These are phyloP conservation scores for Solanum rostratum DNA, from an alignment of 257 asterid species.

Conservation along the genomic window DNA sequence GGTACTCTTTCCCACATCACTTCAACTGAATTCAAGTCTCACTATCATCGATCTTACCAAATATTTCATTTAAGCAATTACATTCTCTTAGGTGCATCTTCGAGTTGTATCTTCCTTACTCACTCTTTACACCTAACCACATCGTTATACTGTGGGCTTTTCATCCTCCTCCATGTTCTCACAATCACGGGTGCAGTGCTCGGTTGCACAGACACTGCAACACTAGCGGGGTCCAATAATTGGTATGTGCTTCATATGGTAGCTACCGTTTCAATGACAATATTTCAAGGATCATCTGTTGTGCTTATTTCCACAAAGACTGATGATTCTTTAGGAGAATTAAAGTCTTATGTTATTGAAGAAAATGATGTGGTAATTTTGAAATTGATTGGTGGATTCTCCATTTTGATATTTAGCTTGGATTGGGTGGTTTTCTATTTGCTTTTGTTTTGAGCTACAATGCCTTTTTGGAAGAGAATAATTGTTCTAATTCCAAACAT, in stretches of 20 bases:
- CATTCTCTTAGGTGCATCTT: constrained; percentile 58
- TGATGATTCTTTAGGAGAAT: constrained; percentile 1
- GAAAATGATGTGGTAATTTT: constrained; percentile 16
- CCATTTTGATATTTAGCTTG: constrained; percentile 17
- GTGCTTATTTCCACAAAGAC: constrained; percentile 25
- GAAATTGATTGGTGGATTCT: constrained; percentile 29
- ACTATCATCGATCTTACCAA: constrained; percentile 29
- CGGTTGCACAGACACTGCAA: constrained; percentile 29
- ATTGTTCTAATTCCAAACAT: not conserved
- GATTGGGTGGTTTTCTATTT: constrained; percentile 25
- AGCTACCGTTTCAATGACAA: constrained; percentile 24
- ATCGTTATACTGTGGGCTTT: constrained; percentile 40
- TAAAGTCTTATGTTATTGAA: constrained; percentile 21
- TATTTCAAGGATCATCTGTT: constrained; percentile 31
- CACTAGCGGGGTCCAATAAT: constrained; percentile 8
- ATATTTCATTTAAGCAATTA: constrained; percentile 44
- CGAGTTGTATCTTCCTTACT: constrained; percentile 68
- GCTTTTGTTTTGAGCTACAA: constrained; percentile 28
- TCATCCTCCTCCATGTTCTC: constrained; percentile 65
- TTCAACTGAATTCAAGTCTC: constrained; percentile 2
- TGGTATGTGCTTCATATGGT: constrained; percentile 30
- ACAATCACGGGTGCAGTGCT: constrained; percentile 56
- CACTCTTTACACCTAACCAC: constrained; percentile 73
- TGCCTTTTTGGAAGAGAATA: constrained; percentile 20
- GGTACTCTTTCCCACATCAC: not conserved